phyloP scores from a whole-genome alignment of 768 basidiomycete genomes.

The Rhizopogon vinicolor region DNA sequence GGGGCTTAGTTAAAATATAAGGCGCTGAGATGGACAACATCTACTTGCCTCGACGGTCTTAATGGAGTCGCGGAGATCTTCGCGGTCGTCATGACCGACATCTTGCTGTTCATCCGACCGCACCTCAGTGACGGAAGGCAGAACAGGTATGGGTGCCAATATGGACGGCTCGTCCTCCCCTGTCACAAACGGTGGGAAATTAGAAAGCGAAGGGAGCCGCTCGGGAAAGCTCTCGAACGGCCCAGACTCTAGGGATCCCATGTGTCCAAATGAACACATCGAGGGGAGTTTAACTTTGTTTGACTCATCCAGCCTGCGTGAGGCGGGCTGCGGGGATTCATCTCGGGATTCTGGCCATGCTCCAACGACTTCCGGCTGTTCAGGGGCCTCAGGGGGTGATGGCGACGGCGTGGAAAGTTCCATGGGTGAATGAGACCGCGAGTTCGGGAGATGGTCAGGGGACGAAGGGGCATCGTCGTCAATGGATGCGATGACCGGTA shows the following conservation, averaged over 20 bases:
- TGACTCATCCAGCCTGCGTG: neutral
- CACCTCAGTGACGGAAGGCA: neutral
- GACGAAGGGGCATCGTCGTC: conserved; percentile 5
- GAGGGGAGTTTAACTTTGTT: neutral
- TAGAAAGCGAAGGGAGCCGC: neutral
- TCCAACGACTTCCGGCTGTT: conserved; percentile 37
- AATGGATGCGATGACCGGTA: conserved; percentile 7
- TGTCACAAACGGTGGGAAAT: neutral
- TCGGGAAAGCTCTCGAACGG: neutral
- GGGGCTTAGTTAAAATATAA: neutral
- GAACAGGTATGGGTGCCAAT: neutral
- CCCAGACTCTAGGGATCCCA: neutral
- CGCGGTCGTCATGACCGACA: neutral
- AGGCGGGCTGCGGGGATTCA: conserved; percentile 23
- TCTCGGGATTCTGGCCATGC: conserved; percentile 39
- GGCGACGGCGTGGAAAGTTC: conserved; percentile 40
- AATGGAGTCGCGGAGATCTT: conserved; percentile 8
- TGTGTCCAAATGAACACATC: conserved; percentile 1
- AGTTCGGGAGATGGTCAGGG: conserved; percentile 8
- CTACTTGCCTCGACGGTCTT: conserved; percentile 16
- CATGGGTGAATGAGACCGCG: conserved; percentile 45
- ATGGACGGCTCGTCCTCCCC: neutral
- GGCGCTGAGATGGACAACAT: neutral
- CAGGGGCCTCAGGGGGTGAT: conserved; percentile 13
- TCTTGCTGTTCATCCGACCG: neutral